Percentiles rank a stretch among this genome's conserved stretches.
phyloP scores from a whole-genome alignment of 192 early-diverging fungal species.

The Linderina pennispora region DNA sequence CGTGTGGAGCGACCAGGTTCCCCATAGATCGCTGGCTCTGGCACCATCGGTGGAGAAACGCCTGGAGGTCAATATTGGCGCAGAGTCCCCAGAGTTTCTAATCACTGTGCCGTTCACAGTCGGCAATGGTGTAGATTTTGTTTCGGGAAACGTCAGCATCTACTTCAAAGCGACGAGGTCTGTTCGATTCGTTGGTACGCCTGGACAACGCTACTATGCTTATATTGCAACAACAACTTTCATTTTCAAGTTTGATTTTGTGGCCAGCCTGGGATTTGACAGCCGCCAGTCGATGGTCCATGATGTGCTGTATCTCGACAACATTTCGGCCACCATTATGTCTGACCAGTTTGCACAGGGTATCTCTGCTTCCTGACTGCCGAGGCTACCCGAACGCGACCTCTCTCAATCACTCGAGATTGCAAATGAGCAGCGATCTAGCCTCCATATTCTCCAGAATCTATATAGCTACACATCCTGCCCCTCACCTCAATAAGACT shows the following conservation, averaged over 20 bases:
- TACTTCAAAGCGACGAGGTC: constrained; percentile 31
- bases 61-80: constrained; percentile 8
- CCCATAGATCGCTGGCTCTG: too few species aligned
- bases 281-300: constrained; percentile 3
- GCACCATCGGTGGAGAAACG: too few species aligned
- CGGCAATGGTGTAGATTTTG: constrained; percentile 5
- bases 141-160: constrained; percentile 17
- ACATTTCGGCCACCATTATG: constrained; percentile 15
- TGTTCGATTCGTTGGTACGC: constrained; percentile 12
- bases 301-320: constrained; percentile 30
- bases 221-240: constrained; percentile 22
- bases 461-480: too few species aligned
- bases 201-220: constrained; percentile 18
- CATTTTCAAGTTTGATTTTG: constrained; percentile 26
- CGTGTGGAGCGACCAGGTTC: too few species aligned
- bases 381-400: too few species aligned
- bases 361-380: not conserved
- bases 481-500: too few species aligned
- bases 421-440: too few species aligned
- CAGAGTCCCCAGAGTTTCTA: constrained; percentile 17
- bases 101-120: constrained; percentile 23
- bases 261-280: constrained; percentile 2
- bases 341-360: constrained; percentile 5
- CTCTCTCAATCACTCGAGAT: too few species aligned
- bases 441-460: too few species aligned